phyloP scores from a whole-genome alignment of 2,329 filamentous ascomycete species.

The Cryoendolithus antarcticus region DNA sequence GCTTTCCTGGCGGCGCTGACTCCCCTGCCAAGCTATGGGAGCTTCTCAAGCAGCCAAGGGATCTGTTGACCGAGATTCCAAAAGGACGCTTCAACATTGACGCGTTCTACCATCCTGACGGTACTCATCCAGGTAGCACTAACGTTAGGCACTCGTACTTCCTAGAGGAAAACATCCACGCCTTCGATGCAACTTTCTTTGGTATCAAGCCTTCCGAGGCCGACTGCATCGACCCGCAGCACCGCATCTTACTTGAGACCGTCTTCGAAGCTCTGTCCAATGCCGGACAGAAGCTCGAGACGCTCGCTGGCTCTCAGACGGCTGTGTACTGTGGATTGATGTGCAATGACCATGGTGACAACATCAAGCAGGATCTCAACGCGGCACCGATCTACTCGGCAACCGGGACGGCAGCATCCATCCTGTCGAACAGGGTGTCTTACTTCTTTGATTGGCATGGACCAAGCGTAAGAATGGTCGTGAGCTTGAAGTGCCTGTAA shows the following conservation, averaged over 20 bases:
- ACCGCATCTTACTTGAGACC: conserved; percentile 15
- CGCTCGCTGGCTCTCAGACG: conserved; percentile 7
- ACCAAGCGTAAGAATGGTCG: neutral
- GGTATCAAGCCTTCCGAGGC: conserved; percentile 12
- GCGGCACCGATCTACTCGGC: conserved; percentile 11
- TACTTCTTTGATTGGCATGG: conserved; percentile 10
- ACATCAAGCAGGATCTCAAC: conserved; percentile 12
- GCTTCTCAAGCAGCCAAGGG: conserved; percentile 8
- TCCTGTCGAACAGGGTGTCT: conserved; percentile 8
- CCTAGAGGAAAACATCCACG: conserved; percentile 13
- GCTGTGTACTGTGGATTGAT: conserved; percentile 14
- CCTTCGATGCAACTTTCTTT: conserved; percentile 17
- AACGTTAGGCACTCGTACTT: conserved; percentile 7
- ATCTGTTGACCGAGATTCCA: conserved; percentile 10
- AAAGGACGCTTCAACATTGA: conserved; percentile 11
- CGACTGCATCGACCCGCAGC: conserved; percentile 17
- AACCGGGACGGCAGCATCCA: conserved; percentile 9
- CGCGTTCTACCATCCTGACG: conserved; percentile 13
- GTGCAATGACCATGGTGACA: conserved; percentile 13
- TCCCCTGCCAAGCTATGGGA: conserved; percentile 14
- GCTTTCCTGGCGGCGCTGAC: conserved; percentile 6
- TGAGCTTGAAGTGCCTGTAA: too few species aligned
- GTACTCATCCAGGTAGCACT: conserved; percentile 1
- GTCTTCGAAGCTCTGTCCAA: conserved; percentile 14
- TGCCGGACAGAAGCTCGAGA: conserved; percentile 4